Conservation (phyloP, 257 asterid species). For the Forsythia suspensa region DNA sequence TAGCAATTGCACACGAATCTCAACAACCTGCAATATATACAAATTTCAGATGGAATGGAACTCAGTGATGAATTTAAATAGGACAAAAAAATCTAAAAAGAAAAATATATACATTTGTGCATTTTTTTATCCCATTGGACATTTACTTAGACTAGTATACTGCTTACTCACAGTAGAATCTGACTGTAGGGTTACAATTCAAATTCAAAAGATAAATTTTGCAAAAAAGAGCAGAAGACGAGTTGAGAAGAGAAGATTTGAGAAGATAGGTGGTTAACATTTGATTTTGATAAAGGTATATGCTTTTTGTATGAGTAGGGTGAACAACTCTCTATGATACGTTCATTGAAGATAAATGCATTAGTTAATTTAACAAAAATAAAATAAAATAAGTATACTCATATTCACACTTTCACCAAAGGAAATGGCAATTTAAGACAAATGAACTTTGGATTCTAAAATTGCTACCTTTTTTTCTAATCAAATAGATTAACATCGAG, state of each 20-base stretch:
- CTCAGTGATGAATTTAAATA: constrained; percentile 1
- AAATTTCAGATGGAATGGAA: background rate
- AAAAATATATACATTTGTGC: background rate
- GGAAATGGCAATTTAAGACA: background rate
- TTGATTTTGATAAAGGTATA: too few relatives aligned
- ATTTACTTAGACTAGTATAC: too few relatives aligned
- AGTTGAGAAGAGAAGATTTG: too few relatives aligned
- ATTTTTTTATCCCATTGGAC: background rate
- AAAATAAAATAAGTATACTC: background rate
- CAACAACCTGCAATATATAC: constrained; percentile 72
- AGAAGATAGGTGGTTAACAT: too few relatives aligned
- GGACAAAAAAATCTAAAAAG: background rate
- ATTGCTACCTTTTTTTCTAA: background rate
- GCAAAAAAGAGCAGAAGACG: too few relatives aligned
- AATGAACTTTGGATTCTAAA: background rate
- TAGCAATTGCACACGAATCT: constrained; percentile 74
- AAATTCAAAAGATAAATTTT: too few relatives aligned
- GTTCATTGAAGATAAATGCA: too few relatives aligned
- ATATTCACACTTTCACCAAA: background rate
- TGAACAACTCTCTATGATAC: too few relatives aligned
- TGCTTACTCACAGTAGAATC: too few relatives aligned
- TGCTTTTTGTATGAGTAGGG: too few relatives aligned
- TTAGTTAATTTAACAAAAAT: too few relatives aligned
- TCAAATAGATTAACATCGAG: background rate
- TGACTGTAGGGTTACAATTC: too few relatives aligned